Percentiles rank a stretch among this genome's conserved stretches.
Evolutionary conservation across 2,329 filamentous ascomycete species (phyloP).

Genomic region (Alternaria panax): DNA sequence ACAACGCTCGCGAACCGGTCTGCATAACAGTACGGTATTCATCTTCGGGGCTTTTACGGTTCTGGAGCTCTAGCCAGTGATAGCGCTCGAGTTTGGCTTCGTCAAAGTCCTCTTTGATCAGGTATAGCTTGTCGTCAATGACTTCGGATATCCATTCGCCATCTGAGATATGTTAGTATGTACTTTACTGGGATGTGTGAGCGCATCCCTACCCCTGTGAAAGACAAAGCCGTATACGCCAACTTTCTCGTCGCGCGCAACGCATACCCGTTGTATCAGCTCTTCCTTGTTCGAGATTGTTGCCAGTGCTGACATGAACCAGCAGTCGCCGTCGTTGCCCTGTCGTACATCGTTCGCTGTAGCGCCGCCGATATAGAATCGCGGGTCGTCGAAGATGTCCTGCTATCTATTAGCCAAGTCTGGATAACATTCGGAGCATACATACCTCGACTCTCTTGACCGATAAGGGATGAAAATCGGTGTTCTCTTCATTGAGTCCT

Average conservation of each 20-base stretch:
- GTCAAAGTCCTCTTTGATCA: constrained; percentile 83
- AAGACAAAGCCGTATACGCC: constrained; percentile 90
- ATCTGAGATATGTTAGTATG: constrained; percentile 57
- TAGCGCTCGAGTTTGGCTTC: constrained; percentile 75
- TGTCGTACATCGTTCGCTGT: constrained; percentile 81
- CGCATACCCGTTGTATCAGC: constrained; percentile 76
- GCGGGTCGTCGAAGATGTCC: constrained; percentile 78
- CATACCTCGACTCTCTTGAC: constrained; percentile 72
- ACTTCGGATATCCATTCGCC: constrained; percentile 93
- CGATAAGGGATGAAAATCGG: constrained; percentile 67
- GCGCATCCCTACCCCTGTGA: constrained; percentile 62
- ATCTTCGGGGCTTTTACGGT: constrained; percentile 74
- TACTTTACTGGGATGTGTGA: constrained; percentile 2
- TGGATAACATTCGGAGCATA: neutral
- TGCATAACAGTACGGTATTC: constrained; percentile 74
- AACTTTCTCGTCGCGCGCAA: constrained; percentile 73
- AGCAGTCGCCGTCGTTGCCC: constrained; percentile 81
- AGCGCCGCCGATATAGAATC: constrained; percentile 80
- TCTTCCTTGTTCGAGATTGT: constrained; percentile 76
- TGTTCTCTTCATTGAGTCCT: constrained; percentile 52
- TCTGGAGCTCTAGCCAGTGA: constrained; percentile 73
- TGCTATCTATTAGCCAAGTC: constrained; percentile 49
- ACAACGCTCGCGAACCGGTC: constrained; percentile 77
- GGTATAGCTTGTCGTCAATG: constrained; percentile 87
- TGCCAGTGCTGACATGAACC: constrained; percentile 82